These are phyloP conservation scores for Microsporum canis DNA, from an alignment of 2,329 filamentous ascomycete genomes.

Conservation along the genomic window DNA sequence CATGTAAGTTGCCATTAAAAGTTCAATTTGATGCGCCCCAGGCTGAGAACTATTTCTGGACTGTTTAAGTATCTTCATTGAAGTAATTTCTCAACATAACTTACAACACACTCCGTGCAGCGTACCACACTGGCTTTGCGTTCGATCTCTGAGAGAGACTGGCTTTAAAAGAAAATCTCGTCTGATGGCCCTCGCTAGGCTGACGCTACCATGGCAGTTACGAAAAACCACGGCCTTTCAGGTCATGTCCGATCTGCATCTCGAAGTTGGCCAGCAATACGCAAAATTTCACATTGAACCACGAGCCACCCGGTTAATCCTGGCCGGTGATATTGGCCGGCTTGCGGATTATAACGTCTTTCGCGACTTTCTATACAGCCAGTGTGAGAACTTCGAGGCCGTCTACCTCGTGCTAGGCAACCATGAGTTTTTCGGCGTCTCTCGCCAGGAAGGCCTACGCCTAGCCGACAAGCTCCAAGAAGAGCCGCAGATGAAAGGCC, in stretches of 20 bases:
- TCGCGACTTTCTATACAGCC: slow-evolving; percentile 18
- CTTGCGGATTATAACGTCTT: slow-evolving; percentile 18
- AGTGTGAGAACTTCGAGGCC: slow-evolving; percentile 18
- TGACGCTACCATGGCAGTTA: not conserved
- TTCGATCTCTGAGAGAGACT: no score
- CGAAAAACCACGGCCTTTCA: slow-evolving; percentile 7
- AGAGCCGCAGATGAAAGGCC: slow-evolving; percentile 13
- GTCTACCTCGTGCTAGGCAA: slow-evolving; percentile 28
- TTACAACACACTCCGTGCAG: no score
- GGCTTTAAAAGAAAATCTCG: not conserved
- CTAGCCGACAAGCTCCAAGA: slow-evolving; percentile 14
- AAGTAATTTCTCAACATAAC: no score
- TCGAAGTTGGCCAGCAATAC: slow-evolving; percentile 12
- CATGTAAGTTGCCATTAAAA: no score
- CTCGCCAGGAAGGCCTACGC: slow-evolving; percentile 15
- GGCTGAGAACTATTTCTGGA: no score
- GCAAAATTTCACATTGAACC: slow-evolving; percentile 10
- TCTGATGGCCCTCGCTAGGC: not conserved
- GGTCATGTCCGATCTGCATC: slow-evolving; percentile 11
- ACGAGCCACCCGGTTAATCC: slow-evolving; percentile 16
- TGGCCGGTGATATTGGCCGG: slow-evolving; percentile 27
- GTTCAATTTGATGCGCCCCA: no score
- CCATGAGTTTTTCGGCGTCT: slow-evolving; percentile 30
- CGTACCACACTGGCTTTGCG: no score
- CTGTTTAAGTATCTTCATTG: no score